Conservation (phyloP, 2,329 filamentous ascomycete genomes). For the Pyrenophora teres region DNA sequence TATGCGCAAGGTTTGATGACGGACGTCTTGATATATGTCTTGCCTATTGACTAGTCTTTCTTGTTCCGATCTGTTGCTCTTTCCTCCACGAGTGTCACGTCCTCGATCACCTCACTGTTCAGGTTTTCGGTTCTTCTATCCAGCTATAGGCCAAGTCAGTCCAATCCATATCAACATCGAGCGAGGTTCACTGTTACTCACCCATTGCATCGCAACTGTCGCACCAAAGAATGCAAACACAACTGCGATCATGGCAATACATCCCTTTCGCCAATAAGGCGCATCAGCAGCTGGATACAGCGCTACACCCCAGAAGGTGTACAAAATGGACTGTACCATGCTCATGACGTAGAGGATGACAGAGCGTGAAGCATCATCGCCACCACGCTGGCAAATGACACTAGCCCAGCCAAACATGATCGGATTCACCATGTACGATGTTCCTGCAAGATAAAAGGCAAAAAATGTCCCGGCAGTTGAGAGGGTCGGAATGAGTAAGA, state of each 20-base stretch:
- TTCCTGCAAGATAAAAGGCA: slow-evolving; percentile 48
- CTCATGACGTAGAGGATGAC: slow-evolving; percentile 52
- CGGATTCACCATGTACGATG: slow-evolving; percentile 50
- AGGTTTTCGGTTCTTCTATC: slow-evolving; percentile 3
- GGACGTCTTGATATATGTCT: background rate
- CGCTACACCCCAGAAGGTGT: slow-evolving; percentile 54
- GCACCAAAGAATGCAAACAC: slow-evolving; percentile 33
- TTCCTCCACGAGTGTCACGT: background rate
- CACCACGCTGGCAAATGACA: slow-evolving; percentile 44
- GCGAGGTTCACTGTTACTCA: slow-evolving; percentile 3
- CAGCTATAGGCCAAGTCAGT: background rate
- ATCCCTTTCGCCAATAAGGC: slow-evolving; percentile 51
- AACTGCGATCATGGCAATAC: slow-evolving; percentile 44
- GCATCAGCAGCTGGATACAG: slow-evolving; percentile 52
- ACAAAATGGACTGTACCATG: slow-evolving; percentile 47
- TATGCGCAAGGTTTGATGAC: too few species aligned
- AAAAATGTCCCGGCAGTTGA: slow-evolving; percentile 44
- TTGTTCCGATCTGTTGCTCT: background rate
- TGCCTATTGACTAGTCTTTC: background rate
- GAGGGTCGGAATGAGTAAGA: slow-evolving; percentile 43
- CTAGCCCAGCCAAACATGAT: slow-evolving; percentile 50
- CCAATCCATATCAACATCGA: background rate
- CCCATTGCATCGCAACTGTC: slow-evolving; percentile 30
- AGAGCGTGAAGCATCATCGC: slow-evolving; percentile 50
- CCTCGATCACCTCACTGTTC: background rate